Evolutionary conservation across 176 grass and related monocot species (phyloP), one percentile per base, ranked within the genome.

Genomic region (Rhynchospora pubera): DNA sequence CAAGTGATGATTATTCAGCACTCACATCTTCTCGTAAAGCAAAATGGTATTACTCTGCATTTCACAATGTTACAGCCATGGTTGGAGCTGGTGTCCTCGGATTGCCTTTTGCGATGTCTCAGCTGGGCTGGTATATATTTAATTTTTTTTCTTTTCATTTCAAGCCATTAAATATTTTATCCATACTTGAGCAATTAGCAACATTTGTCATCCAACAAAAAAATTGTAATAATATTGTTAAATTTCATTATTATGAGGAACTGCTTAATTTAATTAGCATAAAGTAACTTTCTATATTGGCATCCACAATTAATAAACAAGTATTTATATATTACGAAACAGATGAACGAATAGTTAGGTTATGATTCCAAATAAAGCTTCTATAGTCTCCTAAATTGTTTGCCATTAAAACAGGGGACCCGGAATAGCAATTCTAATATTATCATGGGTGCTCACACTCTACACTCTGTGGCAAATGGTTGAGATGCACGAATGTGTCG

Each of bases 11-110:
- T 0, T 87, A 79, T 70, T 76, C 82, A 2, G 67, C 61, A 0
- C 79, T 87, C 45, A 68, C 70, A 4, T 67, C 71, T 0, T 79
- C 72, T 2, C 71, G 86, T 42, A 62, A 78, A 8, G 86, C 86
- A 5, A 87, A 84, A 26, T 87, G 86, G 86, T 87, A 80, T 53
- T 83, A 83, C 16, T 87, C 86, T 0, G 12, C 86, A 9, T 87
- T 83, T 34, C 86, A 87, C 72, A 87, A 87, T 22, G 86, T 87
- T 7, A 87, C 86, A 0, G 86, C 86, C 5, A 83, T 87, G 86
- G 86, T 87, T 7, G 86, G 86, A 58, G 86, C 86, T 19, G 86
- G 86, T 19, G 86, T 87, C 6, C 86, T 87, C 28, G 56, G 86
- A 19, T 83, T 87, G 21, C 86, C 86, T 0, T 83, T 18, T 6